Evolutionary conservation across 1,284 basidiomycete species (phyloP), one percentile per base, ranked within the genome.

Genomic region (Austroboletus rostrupii): DNA sequence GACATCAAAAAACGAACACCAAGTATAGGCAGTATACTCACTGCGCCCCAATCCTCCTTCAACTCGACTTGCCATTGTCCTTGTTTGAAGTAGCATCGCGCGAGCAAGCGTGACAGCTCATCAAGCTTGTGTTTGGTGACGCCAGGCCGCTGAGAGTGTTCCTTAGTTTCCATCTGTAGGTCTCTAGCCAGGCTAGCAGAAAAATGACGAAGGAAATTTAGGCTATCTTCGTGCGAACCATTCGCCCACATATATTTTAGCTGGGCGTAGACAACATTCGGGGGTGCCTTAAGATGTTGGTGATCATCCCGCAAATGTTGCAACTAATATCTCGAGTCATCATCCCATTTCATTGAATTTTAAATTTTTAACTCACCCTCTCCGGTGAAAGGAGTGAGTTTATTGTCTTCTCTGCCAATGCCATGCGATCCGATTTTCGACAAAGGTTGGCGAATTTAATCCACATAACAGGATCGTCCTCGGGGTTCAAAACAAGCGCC

Each of bases 381-480:
- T 84, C 77, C 1, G 87, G 78, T 21, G 85, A 83, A 33, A 96
- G 75, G 4, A 98, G 72, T 0, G 92, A 96, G 59, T 96, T 94
- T 62, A 99, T 89, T 2, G 97, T 97, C 76, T 99, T 99, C 62
- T 98, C 93, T 0, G 97, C 96, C 48, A 99, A 73, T 37, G 85
- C 83, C 81, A 93, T 85, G 4, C 90, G 78, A 48, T 91, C 90
- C 17, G 85, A 87, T 67, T 91, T 92, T 54, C 91, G 83, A 63
- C 91, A 93, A 1, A 93, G 72, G 58, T 93, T 92, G 20, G 90
- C 91, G 62, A 93, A 92, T 67, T 91, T 88, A 71, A 93, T 98
- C 96, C 96, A 98, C 80, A 97, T 98, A 48, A 91, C 83, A 46
- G 92, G 93, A 63, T 98, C 95, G 61, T 97, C 94, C 57, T 90